A percentile compares a stretch with the other conserved stretches of the same genome.
Conservation (phyloP, 768 basidiomycete species). For the Cystobasidium onofrii region DNA sequence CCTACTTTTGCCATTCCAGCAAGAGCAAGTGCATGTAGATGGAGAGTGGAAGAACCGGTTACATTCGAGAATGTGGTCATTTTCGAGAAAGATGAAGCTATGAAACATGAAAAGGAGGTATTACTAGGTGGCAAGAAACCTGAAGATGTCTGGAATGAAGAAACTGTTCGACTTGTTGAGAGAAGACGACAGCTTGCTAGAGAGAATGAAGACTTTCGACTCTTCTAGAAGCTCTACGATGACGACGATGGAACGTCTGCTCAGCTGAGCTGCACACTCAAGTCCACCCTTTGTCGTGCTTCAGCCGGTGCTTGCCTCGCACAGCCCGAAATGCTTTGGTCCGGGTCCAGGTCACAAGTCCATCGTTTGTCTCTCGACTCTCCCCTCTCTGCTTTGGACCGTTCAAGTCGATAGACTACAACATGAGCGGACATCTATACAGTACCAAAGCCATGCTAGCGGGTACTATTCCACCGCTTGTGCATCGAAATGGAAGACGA, state of each 20-base stretch:
- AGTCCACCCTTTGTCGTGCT: background rate
- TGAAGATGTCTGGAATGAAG: slow-evolving; percentile 63
- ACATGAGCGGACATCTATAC: background rate
- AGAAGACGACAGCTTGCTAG: slow-evolving; percentile 57
- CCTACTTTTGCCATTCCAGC: slow-evolving; percentile 62
- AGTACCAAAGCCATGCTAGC: background rate
- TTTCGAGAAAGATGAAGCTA: slow-evolving; percentile 63
- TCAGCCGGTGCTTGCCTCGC: background rate
- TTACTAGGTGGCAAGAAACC: slow-evolving; percentile 47
- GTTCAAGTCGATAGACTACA: background rate
- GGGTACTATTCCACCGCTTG: background rate
- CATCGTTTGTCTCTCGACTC: no score
- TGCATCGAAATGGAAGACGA: background rate
- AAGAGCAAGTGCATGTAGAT: slow-evolving; percentile 67
- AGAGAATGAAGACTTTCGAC: slow-evolving; percentile 38
- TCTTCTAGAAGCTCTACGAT: slow-evolving; percentile 15
- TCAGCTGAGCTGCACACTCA: background rate
- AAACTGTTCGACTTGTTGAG: slow-evolving; percentile 56
- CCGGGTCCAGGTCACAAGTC: no score
- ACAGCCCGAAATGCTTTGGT: background rate
- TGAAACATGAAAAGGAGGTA: slow-evolving; percentile 43
- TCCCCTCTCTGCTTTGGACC: background rate
- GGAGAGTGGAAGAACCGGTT: slow-evolving; percentile 63
- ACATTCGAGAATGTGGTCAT: slow-evolving; percentile 75
- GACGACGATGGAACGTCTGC: no score